A percentile compares a stretch with the other conserved stretches of the same genome.
These are phyloP conservation scores for Cubamyces lactineus DNA, from an alignment of 768 basidiomycete genomes.

Conservation along the genomic window DNA sequence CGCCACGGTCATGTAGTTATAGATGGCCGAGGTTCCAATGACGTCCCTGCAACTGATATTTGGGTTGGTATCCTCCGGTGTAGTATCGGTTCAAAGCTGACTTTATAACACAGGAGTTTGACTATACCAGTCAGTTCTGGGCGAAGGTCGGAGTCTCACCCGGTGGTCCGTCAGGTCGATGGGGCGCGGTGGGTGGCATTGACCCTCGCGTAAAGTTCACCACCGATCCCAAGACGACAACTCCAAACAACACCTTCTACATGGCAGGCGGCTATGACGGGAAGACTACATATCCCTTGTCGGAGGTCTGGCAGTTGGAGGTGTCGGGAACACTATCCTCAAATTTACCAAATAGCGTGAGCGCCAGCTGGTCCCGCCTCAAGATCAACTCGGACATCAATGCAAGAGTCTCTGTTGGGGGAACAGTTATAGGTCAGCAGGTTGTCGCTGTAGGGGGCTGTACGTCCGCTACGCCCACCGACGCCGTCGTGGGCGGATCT, in stretches of 20 bases:
- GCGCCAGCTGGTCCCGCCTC: constrained; percentile 63
- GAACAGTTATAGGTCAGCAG: constrained; percentile 50
- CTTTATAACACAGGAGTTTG: constrained; percentile 60
- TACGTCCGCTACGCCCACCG: constrained; percentile 36
- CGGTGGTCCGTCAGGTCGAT: constrained; percentile 62
- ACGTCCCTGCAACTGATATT: constrained; percentile 61
- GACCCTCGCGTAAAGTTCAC: constrained; percentile 51
- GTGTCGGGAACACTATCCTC: constrained; percentile 74
- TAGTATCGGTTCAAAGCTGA: constrained; percentile 11
- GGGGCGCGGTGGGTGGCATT: constrained; percentile 75
- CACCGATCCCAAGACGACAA: constrained; percentile 44
- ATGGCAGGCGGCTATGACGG: constrained; percentile 72
- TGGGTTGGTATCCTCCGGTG: constrained; percentile 57
- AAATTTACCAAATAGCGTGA: constrained; percentile 55
- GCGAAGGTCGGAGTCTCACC: constrained; percentile 55
- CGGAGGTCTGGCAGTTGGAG: constrained; percentile 72
- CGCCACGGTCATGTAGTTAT: constrained; percentile 75
- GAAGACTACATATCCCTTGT: constrained; percentile 47
- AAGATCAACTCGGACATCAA: constrained; percentile 41
- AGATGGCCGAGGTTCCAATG: constrained; percentile 65
- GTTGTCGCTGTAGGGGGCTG: constrained; percentile 66
- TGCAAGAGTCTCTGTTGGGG: constrained; percentile 52
- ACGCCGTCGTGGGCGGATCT: constrained; percentile 28
- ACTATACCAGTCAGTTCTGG: constrained; percentile 81
- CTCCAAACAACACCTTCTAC: constrained; percentile 74